phyloP scores from a whole-genome alignment of 148 eudicot species.

The Spergularia marina region DNA sequence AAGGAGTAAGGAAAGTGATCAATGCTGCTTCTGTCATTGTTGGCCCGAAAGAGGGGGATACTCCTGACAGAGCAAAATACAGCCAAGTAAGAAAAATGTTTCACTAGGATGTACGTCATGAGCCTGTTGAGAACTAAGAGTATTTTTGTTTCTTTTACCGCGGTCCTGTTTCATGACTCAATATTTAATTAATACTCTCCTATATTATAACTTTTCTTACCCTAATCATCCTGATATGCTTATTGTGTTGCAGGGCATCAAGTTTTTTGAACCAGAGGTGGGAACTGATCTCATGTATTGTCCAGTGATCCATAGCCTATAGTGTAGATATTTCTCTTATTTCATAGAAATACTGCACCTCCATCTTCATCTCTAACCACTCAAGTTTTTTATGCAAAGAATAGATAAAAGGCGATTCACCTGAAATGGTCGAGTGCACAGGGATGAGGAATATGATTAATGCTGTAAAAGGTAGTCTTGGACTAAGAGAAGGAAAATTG shows the following conservation, averaged over 20 bases:
- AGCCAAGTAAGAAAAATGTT: constrained; percentile 61
- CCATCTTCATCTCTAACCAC: constrained; percentile 9
- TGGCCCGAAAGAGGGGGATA: constrained; percentile 98
- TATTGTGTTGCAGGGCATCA: constrained; percentile 74
- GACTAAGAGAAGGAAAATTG: constrained; percentile 64
- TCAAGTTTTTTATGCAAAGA: constrained; percentile 29
- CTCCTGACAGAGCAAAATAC: constrained; percentile 93
- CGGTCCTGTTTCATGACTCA: background rate
- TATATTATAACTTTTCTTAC: background rate
- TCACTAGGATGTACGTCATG: background rate
- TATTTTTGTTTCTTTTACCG: background rate
- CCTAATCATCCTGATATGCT: constrained; percentile 18
- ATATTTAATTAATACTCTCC: background rate
- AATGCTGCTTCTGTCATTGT: constrained; percentile 92
- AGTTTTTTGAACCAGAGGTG: constrained; percentile 99
- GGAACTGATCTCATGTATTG: constrained; percentile 29
- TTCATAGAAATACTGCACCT: background rate
- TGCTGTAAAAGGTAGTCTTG: constrained; percentile 62
- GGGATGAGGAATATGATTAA: constrained; percentile 90
- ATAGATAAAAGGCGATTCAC: constrained; percentile 97
- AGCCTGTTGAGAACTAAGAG: background rate
- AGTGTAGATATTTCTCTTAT: background rate
- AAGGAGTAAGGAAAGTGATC: constrained; percentile 82
- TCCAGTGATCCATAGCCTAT: background rate
- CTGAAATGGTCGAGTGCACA: constrained; percentile 83